Evolutionary conservation across 257 asterid genomes (phyloP), one percentile per base, ranked within the genome.

Genomic region (Penstemon newberryi): DNA sequence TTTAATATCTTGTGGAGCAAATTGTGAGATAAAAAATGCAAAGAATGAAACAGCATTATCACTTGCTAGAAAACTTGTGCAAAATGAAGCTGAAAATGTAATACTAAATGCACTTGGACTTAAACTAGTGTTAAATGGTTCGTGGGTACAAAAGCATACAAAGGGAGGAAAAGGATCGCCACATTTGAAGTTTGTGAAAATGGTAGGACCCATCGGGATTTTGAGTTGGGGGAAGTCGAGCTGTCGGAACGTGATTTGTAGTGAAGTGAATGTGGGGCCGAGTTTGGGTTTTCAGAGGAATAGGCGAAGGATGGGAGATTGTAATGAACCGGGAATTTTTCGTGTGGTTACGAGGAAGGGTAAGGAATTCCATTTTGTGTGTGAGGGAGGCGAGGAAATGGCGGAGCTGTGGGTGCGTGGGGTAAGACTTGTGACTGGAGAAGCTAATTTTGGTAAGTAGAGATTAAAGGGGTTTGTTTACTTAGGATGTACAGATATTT

Each of bases 141-240:
- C 88, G 10, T 46, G 2, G 40, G 76, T 87, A 25, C 59, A 53
- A 45, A 90, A 90, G 73, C 96, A 90, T 79, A 90, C 90, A 25
- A 90, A 80, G 74, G 87, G 91, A 66, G 97, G 97, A 41, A 90
- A 80, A 66, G 97, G 97, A 55, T 73, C 80, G 56, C 87, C 95
- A 5, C 97, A 90, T 38, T 15, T 13, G 72, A 90, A 90, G 83
- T 47, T 71, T 11, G 71, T 87, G n/a, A 76, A 73, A 49, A 84
- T 90, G 88, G 67, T 73, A 56, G 85, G 68, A 66, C 54, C 76
- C 7, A 42, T 51, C 0, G 96, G 93, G 15, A 76, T 83, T 43
- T 73, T 90, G 60, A 70, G 81, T 8, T 90, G 97, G 97, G 96
- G 97, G 18, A 84, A 84, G 36, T 84, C 96, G 0, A 80, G 79